Evolutionary conservation across 1,284 basidiomycete species (phyloP).

Genomic region (Marasmius tenuissimus): DNA sequence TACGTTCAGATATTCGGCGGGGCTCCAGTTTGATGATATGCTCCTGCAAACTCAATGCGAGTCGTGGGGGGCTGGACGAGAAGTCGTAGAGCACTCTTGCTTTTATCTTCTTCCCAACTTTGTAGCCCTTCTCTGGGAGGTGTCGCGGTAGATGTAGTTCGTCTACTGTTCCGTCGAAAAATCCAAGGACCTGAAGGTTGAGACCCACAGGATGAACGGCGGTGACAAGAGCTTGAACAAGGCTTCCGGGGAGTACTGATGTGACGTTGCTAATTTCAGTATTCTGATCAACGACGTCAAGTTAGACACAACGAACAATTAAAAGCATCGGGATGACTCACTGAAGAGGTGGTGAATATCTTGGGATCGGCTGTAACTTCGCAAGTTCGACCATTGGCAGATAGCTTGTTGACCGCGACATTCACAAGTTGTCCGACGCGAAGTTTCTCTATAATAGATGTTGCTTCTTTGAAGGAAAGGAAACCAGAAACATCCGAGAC

Average conservation of each 20-base stretch:
- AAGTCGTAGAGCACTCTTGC: slow-evolving; percentile 87
- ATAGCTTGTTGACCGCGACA: slow-evolving; percentile 60
- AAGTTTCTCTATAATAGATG: slow-evolving; percentile 45
- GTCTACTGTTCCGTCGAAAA: slow-evolving; percentile 92
- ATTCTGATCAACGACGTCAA: slow-evolving; percentile 38
- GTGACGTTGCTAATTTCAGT: slow-evolving; percentile 78
- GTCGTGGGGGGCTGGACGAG: slow-evolving; percentile 72
- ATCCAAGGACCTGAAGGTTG: slow-evolving; percentile 89
- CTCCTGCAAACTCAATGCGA: slow-evolving; percentile 76
- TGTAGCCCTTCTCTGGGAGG: slow-evolving; percentile 55
- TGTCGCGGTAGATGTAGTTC: slow-evolving; percentile 70
- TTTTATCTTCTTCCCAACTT: slow-evolving; percentile 86
- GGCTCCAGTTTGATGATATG: slow-evolving; percentile 66
- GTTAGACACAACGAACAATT: neutral
- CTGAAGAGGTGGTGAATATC: slow-evolving; percentile 49
- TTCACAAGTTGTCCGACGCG: slow-evolving; percentile 68
- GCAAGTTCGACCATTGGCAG: slow-evolving; percentile 72
- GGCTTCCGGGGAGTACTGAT: slow-evolving; percentile 84
- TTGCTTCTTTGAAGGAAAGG: slow-evolving; percentile 69
- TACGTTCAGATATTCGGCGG: slow-evolving; percentile 32
- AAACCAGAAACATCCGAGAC: slow-evolving; percentile 77
- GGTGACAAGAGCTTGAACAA: slow-evolving; percentile 87
- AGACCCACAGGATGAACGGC: slow-evolving; percentile 79
- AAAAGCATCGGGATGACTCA: slow-evolving; percentile 30
- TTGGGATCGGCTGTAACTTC: slow-evolving; percentile 55